Base-by-base conservation (phyloP, 371 early-diverging fungal genomes). In the Fennellomyces sp. region DNA sequence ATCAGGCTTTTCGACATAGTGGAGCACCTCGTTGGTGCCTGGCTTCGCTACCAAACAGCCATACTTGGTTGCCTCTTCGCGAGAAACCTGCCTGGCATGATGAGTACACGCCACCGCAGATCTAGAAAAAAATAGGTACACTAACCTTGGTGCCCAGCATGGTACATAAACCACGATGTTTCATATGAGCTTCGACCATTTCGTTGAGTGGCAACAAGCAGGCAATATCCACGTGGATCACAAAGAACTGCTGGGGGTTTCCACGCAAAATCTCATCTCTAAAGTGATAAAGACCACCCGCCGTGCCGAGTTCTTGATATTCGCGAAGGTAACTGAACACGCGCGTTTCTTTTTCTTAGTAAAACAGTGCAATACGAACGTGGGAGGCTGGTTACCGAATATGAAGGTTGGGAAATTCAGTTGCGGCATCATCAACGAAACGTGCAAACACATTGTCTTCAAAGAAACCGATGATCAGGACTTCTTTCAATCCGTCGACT, bases 1-100 rank as follows among this genome's bases (percentile, higher is more conserved):
- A 69, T 96, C 94, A 15, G 97, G 98, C 78, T 98, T 98, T 70
- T 98, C 97, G 29, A 96, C 98, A 73, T 97, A 98, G 76, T 98
- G 98, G 58, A 93, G 80, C 0, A 97, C 96, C 69, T 94, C 89
- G 48, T 87, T 75, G 12, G 91, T 93, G 33, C 88, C 89, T 10
- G 86, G 78, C 65, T 95, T 88, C n/a, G 92, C 85, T 11, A 97
- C 94, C 36, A 98, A 72, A 78, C 94, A 95, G 41, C 98, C 98
- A 78, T 91, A 98, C 65, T 89, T 89, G 60, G 85, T 85, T 31
- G 94, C 95, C 56, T 82, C 70, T 30, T 88, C 84, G 21, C 88
- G 84, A 28, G 88, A 85, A 0, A 91, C 90, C 74, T 78, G 27
- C 11, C n/a, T n/a, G n/a, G n/a, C n/a, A n/a, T n/a, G n/a, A n/a